Evolutionary conservation across 2,329 filamentous ascomycete species (phyloP).

Genomic region (Xylariales sp.): DNA sequence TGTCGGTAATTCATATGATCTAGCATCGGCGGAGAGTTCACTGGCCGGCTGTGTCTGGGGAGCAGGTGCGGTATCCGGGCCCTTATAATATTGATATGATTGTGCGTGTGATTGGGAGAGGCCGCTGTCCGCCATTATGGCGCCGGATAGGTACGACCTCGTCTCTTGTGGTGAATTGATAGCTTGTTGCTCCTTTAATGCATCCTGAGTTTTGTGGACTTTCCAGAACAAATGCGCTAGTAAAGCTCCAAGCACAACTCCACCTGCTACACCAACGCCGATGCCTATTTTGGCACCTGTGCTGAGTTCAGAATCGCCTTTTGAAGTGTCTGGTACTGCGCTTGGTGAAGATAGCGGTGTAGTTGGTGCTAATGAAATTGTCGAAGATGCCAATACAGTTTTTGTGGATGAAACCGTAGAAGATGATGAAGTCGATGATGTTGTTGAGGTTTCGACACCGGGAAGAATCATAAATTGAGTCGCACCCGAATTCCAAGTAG

Average conservation of each 20-base stretch:
- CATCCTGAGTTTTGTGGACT: neutral
- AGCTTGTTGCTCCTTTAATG: neutral
- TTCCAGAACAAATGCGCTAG: neutral
- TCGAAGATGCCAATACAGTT: neutral
- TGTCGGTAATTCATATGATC: conserved; percentile 2
- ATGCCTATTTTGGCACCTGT: neutral
- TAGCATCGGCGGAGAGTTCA: neutral
- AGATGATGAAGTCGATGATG: neutral
- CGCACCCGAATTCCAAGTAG: conserved; percentile 11
- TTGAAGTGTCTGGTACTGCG: neutral
- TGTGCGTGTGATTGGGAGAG: neutral
- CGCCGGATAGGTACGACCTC: neutral
- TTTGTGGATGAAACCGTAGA: neutral
- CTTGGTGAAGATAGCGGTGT: neutral
- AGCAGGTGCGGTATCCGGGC: neutral
- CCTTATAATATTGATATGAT: neutral
- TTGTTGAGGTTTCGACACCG: neutral
- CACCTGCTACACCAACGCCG: conserved; percentile 2
- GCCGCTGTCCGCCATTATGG: neutral
- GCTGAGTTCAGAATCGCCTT: neutral
- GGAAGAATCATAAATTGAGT: neutral
- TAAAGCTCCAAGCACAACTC: neutral
- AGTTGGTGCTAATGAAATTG: neutral
- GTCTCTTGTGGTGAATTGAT: neutral
- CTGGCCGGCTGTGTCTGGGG: neutral